Percentiles rank a stretch among this genome's conserved stretches.
Conservation (phyloP, 1,284 basidiomycete genomes). For the Rhodotorula sp. region DNA sequence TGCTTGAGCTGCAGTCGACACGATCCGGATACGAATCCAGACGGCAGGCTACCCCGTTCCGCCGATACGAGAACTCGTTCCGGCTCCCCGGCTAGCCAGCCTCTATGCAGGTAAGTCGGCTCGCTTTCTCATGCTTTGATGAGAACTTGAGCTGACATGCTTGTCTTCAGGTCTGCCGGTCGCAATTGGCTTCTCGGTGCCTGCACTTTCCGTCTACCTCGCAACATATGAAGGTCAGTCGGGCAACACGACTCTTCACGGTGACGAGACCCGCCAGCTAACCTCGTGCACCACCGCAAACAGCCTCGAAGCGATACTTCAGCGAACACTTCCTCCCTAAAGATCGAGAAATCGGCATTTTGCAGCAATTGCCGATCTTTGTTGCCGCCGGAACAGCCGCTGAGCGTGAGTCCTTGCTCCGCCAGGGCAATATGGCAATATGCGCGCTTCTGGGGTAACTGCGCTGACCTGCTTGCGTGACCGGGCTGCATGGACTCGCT, state of each 20-base stretch:
- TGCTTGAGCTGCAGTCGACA: slow-evolving; percentile 34
- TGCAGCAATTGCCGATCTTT: slow-evolving; percentile 42
- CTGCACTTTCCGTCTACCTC: slow-evolving; percentile 41
- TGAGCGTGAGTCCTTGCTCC: slow-evolving; percentile 33
- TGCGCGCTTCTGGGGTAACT: neutral
- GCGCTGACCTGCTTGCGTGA: neutral
- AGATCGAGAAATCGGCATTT: slow-evolving; percentile 33
- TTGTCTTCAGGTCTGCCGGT: slow-evolving; percentile 36
- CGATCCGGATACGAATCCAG: slow-evolving; percentile 42
- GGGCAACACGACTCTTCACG: no score
- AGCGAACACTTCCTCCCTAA: slow-evolving; percentile 25
- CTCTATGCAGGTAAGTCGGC: slow-evolving; percentile 35
- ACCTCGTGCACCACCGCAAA: neutral
- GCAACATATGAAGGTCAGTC: slow-evolving; percentile 40
- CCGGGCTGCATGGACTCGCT: neutral
- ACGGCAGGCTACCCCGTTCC: slow-evolving; percentile 40
- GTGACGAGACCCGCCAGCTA: neutral
- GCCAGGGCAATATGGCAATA: no score
- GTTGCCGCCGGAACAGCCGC: slow-evolving; percentile 40
- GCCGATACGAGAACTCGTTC: slow-evolving; percentile 35
- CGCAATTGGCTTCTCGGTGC: slow-evolving; percentile 43
- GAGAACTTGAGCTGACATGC: neutral
- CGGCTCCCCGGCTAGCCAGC: slow-evolving; percentile 26
- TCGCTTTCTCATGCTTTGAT: no score
- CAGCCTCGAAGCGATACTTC: slow-evolving; percentile 39